Conservation (phyloP, 2,329 filamentous ascomycete species). For the Bertia moriformis region DNA sequence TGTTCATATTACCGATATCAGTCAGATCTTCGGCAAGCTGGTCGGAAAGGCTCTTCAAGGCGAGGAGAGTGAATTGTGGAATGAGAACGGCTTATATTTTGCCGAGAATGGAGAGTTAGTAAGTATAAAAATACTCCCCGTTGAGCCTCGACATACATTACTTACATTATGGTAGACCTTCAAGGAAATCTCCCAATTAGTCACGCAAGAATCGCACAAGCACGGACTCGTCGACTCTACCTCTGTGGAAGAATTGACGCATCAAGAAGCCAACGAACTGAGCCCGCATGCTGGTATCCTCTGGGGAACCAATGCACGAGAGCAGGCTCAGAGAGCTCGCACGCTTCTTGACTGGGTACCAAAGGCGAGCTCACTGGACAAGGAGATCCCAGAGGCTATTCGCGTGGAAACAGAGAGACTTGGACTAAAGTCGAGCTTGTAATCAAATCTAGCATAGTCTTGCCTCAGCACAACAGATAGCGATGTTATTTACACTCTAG, state of each 20-base stretch:
- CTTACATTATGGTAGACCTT: neutral
- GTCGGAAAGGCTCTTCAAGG: neutral
- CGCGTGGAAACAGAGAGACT: no score
- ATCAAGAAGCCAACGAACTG: neutral
- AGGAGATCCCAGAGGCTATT: neutral
- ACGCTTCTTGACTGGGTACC: neutral
- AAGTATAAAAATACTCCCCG: neutral
- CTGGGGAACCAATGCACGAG: neutral
- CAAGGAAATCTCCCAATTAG: neutral
- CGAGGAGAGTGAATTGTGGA: neutral
- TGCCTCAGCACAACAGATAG: no score
- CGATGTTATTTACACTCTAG: no score
- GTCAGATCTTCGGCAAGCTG: neutral
- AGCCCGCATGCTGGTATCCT: neutral
- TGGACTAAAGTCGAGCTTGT: no score
- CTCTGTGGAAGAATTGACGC: neutral
- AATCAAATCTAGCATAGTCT: no score
- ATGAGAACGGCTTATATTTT: neutral
- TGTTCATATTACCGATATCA: neutral
- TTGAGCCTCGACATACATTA: neutral
- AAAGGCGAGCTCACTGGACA: neutral
- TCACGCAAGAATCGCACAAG: neutral
- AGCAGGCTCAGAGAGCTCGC: neutral
- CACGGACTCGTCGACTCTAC: neutral
- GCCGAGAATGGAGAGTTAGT: neutral